Base-by-base conservation (phyloP, 2,329 filamentous ascomycete species). In the Fusarium mangiferae region DNA sequence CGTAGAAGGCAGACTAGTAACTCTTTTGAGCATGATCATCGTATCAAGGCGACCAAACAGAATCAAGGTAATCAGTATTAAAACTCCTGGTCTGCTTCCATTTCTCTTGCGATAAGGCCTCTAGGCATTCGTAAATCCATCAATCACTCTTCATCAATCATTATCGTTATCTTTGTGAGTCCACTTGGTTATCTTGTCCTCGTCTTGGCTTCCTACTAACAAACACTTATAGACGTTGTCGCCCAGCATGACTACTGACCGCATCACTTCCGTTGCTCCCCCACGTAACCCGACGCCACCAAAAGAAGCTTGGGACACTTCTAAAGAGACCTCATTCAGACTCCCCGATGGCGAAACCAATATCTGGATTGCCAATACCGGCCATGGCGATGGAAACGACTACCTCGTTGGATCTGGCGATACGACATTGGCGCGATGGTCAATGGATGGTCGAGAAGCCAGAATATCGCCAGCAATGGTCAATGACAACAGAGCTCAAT, bases 381-480 rank as follows among this genome's bases (percentile, higher is more conserved):
- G 46, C 7, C 65, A 60, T 28, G 63, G 63, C 6, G 44, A 60
- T n/a, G 51, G 46, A 33, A 45, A 28, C 18, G 58, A 67, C 33
- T 63, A 51, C 30, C 52, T 70, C 36, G 57, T 52, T 67, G 55
- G 66, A 33, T 70, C 59, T 39, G 52, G 62, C 4, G 54, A 66
- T 11, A 30, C 44, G 1, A 67, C 64, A n/a, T 12, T 67, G 41
- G 51, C 62, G 12, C 39, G 64, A 36, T 67, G 64, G 64, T 67
- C 64, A 13, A n/a, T 26, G 12, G 64, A 67, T 8, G 64, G 63
- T 1, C 51, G 51, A n/a, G 20, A 72, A 28, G 56, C 57, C 3
- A 59, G 69, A 48, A 39, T 59, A n/a, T 72, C 69, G 3, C 69
- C 69, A 7, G 52, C 63, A 2, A 72, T 72, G 69, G 49, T 72